Evolutionary conservation across 768 basidiomycete genomes (phyloP).

Genomic region (Mycena albidolilacea): DNA sequence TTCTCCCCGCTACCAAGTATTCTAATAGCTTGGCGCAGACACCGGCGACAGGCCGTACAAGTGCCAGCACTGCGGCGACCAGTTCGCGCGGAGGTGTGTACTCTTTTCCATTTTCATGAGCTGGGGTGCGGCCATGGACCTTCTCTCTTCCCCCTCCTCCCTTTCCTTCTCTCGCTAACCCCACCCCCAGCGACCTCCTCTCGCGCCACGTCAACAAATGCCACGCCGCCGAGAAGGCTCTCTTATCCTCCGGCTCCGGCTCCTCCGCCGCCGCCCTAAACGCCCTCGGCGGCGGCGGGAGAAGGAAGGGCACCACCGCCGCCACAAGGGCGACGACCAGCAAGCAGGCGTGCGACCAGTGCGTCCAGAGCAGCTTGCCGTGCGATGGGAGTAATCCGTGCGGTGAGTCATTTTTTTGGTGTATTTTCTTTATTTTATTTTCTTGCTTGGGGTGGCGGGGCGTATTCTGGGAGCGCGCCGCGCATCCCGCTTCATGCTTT

Average conservation of each 20-base stretch:
- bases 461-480: background rate
- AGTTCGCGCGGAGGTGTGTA: constrained; percentile 72
- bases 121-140: no score
- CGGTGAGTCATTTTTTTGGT: constrained; percentile 58
- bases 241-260: background rate
- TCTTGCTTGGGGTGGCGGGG: background rate
- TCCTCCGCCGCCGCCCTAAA: background rate
- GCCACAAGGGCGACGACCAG: constrained; percentile 83
- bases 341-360: constrained; percentile 90
- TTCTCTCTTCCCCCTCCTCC: no score
- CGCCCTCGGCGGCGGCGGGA: background rate
- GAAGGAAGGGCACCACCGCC: constrained; percentile 68
- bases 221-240: constrained; percentile 79
- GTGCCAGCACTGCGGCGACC: constrained; percentile 90
- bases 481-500: no score
- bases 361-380: constrained; percentile 79
- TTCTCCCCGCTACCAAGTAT: no score
- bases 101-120: no score
- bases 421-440: background rate
- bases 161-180: no score
- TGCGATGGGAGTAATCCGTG: constrained; percentile 89
- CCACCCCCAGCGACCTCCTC: constrained; percentile 69
- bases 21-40: constrained; percentile 69
- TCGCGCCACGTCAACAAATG: constrained; percentile 92
- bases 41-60: constrained; percentile 93